Base-by-base conservation (phyloP, 805 yeast genomes). In the Candida ascalaphidarum region DNA sequence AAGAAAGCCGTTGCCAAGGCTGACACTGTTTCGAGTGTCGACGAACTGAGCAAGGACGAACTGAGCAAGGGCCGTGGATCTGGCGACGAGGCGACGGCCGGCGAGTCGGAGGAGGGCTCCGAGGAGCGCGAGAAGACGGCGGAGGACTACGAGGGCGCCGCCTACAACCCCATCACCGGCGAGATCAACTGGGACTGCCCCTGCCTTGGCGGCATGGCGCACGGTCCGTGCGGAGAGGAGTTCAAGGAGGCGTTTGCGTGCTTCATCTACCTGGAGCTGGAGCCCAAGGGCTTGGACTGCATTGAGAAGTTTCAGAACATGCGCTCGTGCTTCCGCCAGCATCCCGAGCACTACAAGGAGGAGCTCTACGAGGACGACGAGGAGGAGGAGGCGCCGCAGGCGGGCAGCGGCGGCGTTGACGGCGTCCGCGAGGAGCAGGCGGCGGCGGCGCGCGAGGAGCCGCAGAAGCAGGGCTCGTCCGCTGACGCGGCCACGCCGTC, bases 181-280 rank as follows among this genome's bases (percentile, higher is more conserved):
- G 97, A 89, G 54, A 92, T 92, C 60, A 89, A 92, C 73, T 92
- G 98, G 98, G 97, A 92, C 51, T 92, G 98, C 57, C 97, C 98
- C n/a, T 89, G 97, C 58, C 66, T 92, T 27, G 98, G 97, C 19
- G 98, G 98, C 23, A 85, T 92, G 96, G 97, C 98, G 18, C 70
- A 88, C 40, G 98, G 98, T 0, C 97, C 98, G 31, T 92, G 98
- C 62, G 98, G 98, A 33, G 88, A 78, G 45, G 95, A 86, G 60
- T 85, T 85, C 67, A 85, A 83, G 61, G 85, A 74, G 29, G 97
- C 98, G 0, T 92, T 92, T 55, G 70, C 94, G 7, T 92, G 98
- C 55, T 92, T 92, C 50, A 89, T 92, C 23, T 86, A 81, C 65
- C 86, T 96, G 5, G 84, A 80, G 46, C 79, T 80, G 33, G 97